Percentiles rank a stretch among this genome's conserved stretches.
phyloP scores from a whole-genome alignment of 2,329 filamentous ascomycete species.

The Paecilomyces variotii region DNA sequence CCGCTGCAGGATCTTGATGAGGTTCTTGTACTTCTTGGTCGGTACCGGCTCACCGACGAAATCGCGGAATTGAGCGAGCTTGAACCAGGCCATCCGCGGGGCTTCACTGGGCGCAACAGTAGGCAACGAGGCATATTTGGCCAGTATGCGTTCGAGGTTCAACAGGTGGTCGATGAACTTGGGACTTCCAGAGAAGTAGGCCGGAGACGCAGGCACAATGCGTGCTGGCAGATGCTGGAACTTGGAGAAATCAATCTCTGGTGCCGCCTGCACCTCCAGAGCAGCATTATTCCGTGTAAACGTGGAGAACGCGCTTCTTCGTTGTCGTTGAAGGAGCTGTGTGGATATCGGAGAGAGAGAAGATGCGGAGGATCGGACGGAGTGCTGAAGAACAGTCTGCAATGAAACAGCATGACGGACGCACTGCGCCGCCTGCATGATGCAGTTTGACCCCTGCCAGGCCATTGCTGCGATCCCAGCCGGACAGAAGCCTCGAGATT shows the following conservation, averaged over 20 bases:
- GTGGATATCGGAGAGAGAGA: conserved; percentile 9
- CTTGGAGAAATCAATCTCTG: conserved; percentile 25
- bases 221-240: conserved; percentile 50
- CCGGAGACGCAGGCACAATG: conserved; percentile 72
- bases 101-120: conserved; percentile 57
- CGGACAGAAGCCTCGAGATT: conserved; percentile 7
- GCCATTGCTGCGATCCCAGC: conserved; percentile 22
- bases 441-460: conserved; percentile 27
- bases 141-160: conserved; percentile 61
- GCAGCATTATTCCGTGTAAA: conserved; percentile 21
- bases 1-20: conserved; percentile 66
- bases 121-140: conserved; percentile 67
- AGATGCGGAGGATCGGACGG: conserved; percentile 11
- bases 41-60: conserved; percentile 65
- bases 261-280: conserved; percentile 19
- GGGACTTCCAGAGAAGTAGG: conserved; percentile 88
- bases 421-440: conserved; percentile 26
- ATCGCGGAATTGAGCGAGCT: conserved; percentile 65
- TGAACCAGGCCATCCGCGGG: conserved; percentile 72
- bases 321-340: conserved; percentile 7
- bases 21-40: conserved; percentile 67
- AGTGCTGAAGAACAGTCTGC: conserved; percentile 39
- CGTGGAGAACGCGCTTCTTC: conserved; percentile 12
- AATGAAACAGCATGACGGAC: conserved; percentile 21
- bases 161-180: conserved; percentile 81